phyloP scores from a whole-genome alignment of 2,329 filamentous ascomycete genomes.

The Sclerotinia trifoliorum region DNA sequence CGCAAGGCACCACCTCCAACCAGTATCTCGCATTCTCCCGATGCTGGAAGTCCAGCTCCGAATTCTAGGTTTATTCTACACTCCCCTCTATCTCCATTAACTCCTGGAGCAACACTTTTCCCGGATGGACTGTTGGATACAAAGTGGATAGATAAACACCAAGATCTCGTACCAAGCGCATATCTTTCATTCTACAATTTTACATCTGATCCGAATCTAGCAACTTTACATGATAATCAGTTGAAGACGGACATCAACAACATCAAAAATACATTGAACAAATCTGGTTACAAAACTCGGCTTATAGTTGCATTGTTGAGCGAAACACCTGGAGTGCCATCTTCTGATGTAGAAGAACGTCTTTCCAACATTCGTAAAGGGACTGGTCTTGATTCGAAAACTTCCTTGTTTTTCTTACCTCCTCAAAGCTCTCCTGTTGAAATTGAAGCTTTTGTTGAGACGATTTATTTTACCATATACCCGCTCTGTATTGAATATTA shows the following conservation, averaged over 20 bases:
- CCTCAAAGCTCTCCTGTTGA: constrained; percentile 70
- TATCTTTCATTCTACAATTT: constrained; percentile 80
- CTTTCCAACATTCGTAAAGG: constrained; percentile 75
- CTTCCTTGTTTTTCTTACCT: constrained; percentile 76
- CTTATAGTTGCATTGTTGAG: constrained; percentile 76
- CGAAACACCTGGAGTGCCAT: constrained; percentile 59
- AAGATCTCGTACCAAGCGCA: constrained; percentile 75
- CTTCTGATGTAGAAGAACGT: constrained; percentile 68
- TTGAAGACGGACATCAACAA: constrained; percentile 83
- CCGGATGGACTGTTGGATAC: constrained; percentile 85
- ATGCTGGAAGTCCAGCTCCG: constrained; percentile 44
- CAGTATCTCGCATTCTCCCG: constrained; percentile 36
- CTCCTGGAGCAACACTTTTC: constrained; percentile 77
- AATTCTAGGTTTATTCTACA: constrained; percentile 63
- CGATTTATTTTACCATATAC: constrained; percentile 70
- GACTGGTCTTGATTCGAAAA: constrained; percentile 78
- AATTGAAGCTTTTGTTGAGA: constrained; percentile 69
- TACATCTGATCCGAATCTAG: constrained; percentile 67
- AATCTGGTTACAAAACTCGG: constrained; percentile 74
- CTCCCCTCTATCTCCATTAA: constrained; percentile 88
- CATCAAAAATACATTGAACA: constrained; percentile 64
- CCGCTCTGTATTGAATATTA: constrained; percentile 84
- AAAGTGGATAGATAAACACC: constrained; percentile 86
- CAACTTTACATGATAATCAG: constrained; percentile 79
- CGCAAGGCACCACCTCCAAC: constrained; percentile 53